Evolutionary conservation across 1,284 basidiomycete species (phyloP).

Genomic region (Sphagnurus paluster): DNA sequence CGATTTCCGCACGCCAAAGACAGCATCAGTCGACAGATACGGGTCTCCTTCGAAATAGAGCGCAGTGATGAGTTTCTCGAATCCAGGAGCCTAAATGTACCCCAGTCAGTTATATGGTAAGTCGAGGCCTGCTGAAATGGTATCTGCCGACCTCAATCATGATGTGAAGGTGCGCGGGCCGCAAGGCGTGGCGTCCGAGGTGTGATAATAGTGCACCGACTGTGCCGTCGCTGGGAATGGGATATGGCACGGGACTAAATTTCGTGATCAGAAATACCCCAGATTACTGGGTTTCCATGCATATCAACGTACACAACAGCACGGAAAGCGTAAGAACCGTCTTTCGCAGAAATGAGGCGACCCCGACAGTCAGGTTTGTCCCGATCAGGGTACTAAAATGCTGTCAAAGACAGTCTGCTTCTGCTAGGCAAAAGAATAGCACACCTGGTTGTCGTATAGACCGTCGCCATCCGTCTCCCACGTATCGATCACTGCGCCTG

Average conservation of each 20-base stretch:
- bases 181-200: constrained; percentile 67
- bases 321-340: constrained; percentile 74
- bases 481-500: constrained; percentile 72
- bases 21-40: constrained; percentile 67
- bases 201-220: constrained; percentile 62
- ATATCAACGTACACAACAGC: constrained; percentile 54
- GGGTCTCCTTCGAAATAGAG: constrained; percentile 74
- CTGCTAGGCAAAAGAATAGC: constrained; percentile 4
- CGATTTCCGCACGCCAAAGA: constrained; percentile 80
- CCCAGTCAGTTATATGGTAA: neutral
- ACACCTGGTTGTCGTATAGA: constrained; percentile 51
- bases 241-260: constrained; percentile 66
- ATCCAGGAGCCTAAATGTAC: constrained; percentile 51
- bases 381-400: constrained; percentile 57
- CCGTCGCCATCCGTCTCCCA: constrained; percentile 86
- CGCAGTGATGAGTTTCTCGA: constrained; percentile 71
- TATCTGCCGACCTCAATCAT: constrained; percentile 50
- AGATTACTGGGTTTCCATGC: neutral
- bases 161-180: constrained; percentile 81
- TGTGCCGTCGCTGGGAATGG: constrained; percentile 82
- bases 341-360: constrained; percentile 56
- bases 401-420: neutral
- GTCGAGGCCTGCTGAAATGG: neutral
- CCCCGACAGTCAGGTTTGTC: constrained; percentile 77
- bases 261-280: neutral